phyloP scores from a whole-genome alignment of 345 rosid species.

The Cochlearia excelsa region DNA sequence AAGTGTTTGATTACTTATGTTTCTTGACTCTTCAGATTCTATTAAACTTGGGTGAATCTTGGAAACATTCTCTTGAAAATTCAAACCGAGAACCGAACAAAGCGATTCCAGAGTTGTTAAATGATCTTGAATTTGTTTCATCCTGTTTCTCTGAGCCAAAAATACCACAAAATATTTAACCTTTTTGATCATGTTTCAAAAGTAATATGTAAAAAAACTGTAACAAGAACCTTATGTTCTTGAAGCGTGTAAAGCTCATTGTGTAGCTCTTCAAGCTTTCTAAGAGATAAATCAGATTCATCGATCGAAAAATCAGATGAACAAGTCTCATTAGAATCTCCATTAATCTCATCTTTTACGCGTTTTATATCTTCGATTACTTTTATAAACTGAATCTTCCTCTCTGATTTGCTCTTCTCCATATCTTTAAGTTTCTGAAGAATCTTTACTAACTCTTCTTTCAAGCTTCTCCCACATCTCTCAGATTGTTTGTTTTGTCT shows the following conservation, averaged over 20 bases:
- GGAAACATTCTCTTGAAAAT: constrained; percentile 41
- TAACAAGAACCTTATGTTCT: constrained; percentile 55
- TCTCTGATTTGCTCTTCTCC: constrained; percentile 66
- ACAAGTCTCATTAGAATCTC: constrained; percentile 35
- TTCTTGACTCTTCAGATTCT: constrained; percentile 49
- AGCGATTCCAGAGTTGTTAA: constrained; percentile 45
- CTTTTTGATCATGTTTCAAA: not conserved
- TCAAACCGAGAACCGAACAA: constrained; percentile 72
- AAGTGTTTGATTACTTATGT: constrained; percentile 53
- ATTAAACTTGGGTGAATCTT: constrained; percentile 57
- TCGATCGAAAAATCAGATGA: constrained; percentile 43
- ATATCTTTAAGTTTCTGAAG: constrained; percentile 86
- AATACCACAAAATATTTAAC: not conserved
- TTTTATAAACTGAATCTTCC: constrained; percentile 73
- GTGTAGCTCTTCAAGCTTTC: constrained; percentile 75
- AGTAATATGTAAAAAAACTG: no score
- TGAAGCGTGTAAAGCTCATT: constrained; percentile 63
- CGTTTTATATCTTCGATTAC: constrained; percentile 55
- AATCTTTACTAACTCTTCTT: constrained; percentile 64
- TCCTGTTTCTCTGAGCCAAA: constrained; percentile 52
- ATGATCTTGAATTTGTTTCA: constrained; percentile 59
- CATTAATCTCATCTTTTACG: constrained; percentile 56
- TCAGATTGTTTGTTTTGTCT: constrained; percentile 74
- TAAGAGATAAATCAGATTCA: constrained; percentile 72
- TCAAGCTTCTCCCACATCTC: constrained; percentile 66